Evolutionary conservation across 345 rosid genomes (phyloP).

Genomic region (Draba incana): DNA sequence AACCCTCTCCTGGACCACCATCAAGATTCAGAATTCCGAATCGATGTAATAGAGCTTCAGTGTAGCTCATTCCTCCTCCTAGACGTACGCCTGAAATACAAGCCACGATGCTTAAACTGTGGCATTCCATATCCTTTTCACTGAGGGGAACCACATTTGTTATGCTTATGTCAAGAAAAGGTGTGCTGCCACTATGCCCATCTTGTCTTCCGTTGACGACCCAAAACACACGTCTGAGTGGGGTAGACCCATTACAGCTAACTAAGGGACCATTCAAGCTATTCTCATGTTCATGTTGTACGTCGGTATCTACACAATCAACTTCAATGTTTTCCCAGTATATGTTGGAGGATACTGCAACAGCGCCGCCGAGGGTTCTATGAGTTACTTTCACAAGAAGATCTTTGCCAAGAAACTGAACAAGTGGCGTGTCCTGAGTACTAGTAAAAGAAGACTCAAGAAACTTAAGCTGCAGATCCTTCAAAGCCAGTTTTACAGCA

Average conservation of each 20-base stretch:
- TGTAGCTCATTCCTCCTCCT: constrained; percentile 96
- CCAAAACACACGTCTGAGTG: constrained; percentile 90
- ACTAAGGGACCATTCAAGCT: constrained; percentile 50
- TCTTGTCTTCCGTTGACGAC: constrained; percentile 57
- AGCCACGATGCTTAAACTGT: constrained; percentile 77
- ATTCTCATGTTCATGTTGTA: constrained; percentile 48
- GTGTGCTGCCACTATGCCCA: constrained; percentile 52
- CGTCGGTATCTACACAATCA: constrained; percentile 80
- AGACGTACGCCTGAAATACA: constrained; percentile 85
- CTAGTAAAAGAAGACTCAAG: constrained; percentile 66
- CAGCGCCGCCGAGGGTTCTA: constrained; percentile 97
- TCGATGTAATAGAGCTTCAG: constrained; percentile 86
- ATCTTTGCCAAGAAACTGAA: constrained; percentile 82
- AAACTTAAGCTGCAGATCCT: constrained; percentile 80
- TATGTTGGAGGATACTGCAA: constrained; percentile 82
- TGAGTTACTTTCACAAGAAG: constrained; percentile 78
- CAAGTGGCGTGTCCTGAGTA: constrained; percentile 77
- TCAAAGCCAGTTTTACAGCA: constrained; percentile 75
- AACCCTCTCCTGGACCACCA: constrained; percentile 95
- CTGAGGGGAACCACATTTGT: constrained; percentile 86
- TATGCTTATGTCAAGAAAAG: constrained; percentile 75
- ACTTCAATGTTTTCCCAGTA: constrained; percentile 83
- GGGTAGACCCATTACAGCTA: constrained; percentile 50
- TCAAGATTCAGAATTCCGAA: constrained; percentile 88
- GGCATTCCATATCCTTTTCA: constrained; percentile 84